These are phyloP conservation scores for Ceratocystis albifundus DNA, from an alignment of 2,329 filamentous ascomycete species.

Conservation along the genomic window DNA sequence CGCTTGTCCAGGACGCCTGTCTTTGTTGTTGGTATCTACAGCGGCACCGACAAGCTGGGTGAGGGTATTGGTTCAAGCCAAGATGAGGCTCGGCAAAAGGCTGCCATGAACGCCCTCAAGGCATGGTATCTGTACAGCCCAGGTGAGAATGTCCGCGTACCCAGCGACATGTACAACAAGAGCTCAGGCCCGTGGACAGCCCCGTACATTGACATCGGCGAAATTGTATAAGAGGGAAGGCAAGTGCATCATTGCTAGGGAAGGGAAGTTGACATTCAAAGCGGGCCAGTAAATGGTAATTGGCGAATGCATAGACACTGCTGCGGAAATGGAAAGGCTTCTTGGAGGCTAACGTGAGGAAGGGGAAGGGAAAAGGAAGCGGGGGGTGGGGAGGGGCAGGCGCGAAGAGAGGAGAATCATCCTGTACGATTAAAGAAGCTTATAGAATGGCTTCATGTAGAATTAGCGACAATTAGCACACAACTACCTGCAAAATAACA, in stretches of 20 bases:
- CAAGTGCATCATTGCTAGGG: background rate
- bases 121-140: constrained; percentile 95
- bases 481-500: constrained; percentile 14
- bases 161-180: constrained; percentile 56
- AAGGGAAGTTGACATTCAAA: background rate
- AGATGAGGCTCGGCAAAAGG: constrained; percentile 63
- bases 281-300: background rate
- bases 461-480: constrained; percentile 22
- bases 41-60: constrained; percentile 78
- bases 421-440: constrained; percentile 24
- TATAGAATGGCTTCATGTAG: constrained; percentile 23
- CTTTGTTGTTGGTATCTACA: constrained; percentile 88
- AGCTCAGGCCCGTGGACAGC: constrained; percentile 54
- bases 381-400: too few relatives aligned
- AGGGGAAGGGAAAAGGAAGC: background rate
- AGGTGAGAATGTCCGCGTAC: constrained; percentile 48
- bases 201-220: constrained; percentile 57
- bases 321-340: background rate
- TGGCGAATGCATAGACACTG: background rate
- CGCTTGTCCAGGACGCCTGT: constrained; percentile 74
- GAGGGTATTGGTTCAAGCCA: constrained; percentile 75
- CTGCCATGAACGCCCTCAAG: constrained; percentile 76
- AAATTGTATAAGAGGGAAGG: constrained; percentile 43
- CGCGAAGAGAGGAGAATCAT: constrained; percentile 14
- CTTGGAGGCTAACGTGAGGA: background rate